Evolutionary conservation across 257 asterid species (phyloP).

Genomic region (Forsythia suspensa): DNA sequence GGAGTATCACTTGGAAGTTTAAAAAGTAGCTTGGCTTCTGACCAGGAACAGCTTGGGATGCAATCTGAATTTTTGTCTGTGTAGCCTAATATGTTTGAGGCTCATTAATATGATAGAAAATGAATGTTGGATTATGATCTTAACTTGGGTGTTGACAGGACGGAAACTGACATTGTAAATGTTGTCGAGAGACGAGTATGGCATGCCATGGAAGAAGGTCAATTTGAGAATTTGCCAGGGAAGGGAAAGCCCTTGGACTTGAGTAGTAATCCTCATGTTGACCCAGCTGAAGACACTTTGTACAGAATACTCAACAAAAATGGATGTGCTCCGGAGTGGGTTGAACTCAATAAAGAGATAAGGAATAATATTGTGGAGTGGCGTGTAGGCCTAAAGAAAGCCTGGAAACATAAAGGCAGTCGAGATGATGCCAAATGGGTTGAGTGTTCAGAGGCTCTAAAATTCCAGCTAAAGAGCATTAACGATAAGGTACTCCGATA

Average conservation of each 20-base stretch:
- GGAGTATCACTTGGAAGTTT: background rate
- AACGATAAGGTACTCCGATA: constrained; percentile 54
- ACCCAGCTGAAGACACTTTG: constrained; percentile 85
- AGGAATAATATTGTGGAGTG: constrained; percentile 51
- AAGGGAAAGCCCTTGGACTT: constrained; percentile 89
- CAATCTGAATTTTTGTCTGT: background rate
- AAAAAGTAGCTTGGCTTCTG: background rate
- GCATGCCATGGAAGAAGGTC: constrained; percentile 94
- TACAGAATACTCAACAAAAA: constrained; percentile 77
- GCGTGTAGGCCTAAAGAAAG: constrained; percentile 63
- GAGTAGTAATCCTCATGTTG: constrained; percentile 73
- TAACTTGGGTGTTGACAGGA: constrained; percentile 42
- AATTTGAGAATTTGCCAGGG: constrained; percentile 81
- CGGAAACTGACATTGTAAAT: constrained; percentile 82
- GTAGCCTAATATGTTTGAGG: background rate
- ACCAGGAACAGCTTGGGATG: background rate
- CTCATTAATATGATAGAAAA: background rate
- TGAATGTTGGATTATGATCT: background rate
- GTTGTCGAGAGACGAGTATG: constrained; percentile 84
- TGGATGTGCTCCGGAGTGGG: constrained; percentile 93
- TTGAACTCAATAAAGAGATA: constrained; percentile 86
- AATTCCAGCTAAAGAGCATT: constrained; percentile 65
- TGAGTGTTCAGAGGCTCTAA: constrained; percentile 58
- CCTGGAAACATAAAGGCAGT: constrained; percentile 41
- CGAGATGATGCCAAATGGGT: constrained; percentile 55